Evolutionary conservation across 2,329 filamentous ascomycete genomes (phyloP), one percentile per base, ranked within the genome.

Genomic region (Cladophialophora yegresii): DNA sequence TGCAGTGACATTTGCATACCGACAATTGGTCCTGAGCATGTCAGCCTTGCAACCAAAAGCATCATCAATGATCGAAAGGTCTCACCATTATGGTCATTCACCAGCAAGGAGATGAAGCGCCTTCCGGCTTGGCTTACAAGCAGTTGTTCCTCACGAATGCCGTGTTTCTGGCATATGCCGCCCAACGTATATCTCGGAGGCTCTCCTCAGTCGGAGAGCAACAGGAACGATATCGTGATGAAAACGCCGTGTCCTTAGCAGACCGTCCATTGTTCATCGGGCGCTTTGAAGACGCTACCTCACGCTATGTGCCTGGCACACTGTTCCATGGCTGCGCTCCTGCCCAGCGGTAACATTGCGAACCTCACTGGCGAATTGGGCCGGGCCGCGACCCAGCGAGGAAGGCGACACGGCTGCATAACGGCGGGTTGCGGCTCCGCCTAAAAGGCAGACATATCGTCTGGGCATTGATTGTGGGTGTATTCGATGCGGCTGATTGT

Each of bases 1-100:
- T 45, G 30, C 47, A 53, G 49, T 32, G 57, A 36, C 57, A 60
- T 40, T 51, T 60, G 47, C 47, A 60, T 28, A 20, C 47, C n/a
- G 45, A 43, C 7, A 22, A 16, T 20, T 30, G 47, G 22, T 60
- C 47, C 57, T 54, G 16, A 43, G 23, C 22, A 43, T 53, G 7
- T 60, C 47, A 36, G 28, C 57, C 33, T 43, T 20, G 45, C 1
- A 20, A 16, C 12, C 3, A 26, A 13, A 2, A 16, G 33, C 20
- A 32, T 5, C 4, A 13, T 49, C 26, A 20, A 26, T 49, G 10
- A 13, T 22, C 12, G 30, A 33, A 20, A 26, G 26, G 6, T 43
- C 47, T 53, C 40, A 54, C 57, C 57, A 60, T 60, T 3, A 4
- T 26, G 28, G 26, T 23, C 43, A 13, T n/a, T 22, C 26, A 23